A percentile compares a stretch with the other conserved stretches of the same genome.
phyloP scores from a whole-genome alignment of 2,329 filamentous ascomycete species.

The Aspergillus fumigatiaffinis region DNA sequence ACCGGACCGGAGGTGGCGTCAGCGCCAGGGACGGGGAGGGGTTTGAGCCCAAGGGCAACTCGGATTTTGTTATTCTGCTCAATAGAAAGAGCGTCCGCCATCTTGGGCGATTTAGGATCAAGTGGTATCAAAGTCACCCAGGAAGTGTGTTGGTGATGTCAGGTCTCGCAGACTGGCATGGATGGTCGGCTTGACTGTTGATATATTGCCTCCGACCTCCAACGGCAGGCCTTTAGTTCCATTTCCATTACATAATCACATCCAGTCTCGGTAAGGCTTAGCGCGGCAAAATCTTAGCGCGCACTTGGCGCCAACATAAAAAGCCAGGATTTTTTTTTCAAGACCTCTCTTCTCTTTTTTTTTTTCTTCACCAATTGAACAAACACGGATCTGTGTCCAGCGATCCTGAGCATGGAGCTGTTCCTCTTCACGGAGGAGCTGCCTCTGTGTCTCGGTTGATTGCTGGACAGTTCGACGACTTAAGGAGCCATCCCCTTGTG shows the following conservation, averaged over 20 bases:
- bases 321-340: slow-evolving; percentile 18
- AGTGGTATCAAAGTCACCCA: not conserved
- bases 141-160: not conserved
- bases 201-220: not conserved
- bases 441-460: slow-evolving; percentile 67
- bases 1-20: slow-evolving; percentile 47
- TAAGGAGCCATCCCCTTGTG: slow-evolving; percentile 69
- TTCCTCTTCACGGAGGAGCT: slow-evolving; percentile 34
- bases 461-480: slow-evolving; percentile 80
- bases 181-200: not conserved
- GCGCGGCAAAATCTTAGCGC: slow-evolving; percentile 18
- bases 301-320: slow-evolving; percentile 27
- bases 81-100: slow-evolving; percentile 64
- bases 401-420: slow-evolving; percentile 58
- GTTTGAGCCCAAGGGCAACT: slow-evolving; percentile 82
- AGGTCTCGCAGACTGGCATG: not conserved
- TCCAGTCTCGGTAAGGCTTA: slow-evolving; percentile 19
- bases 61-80: slow-evolving; percentile 94
- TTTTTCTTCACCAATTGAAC: slow-evolving; percentile 42
- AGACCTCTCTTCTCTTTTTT: slow-evolving; percentile 38
- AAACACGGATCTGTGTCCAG: slow-evolving; percentile 78
- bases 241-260: slow-evolving; percentile 13
- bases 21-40: slow-evolving; percentile 74
- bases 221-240: not conserved
- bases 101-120: slow-evolving; percentile 23